A percentile compares a stretch with the other conserved stretches of the same genome.
phyloP scores from a whole-genome alignment of 1,284 basidiomycete species.

The Earliella scabrosa region DNA sequence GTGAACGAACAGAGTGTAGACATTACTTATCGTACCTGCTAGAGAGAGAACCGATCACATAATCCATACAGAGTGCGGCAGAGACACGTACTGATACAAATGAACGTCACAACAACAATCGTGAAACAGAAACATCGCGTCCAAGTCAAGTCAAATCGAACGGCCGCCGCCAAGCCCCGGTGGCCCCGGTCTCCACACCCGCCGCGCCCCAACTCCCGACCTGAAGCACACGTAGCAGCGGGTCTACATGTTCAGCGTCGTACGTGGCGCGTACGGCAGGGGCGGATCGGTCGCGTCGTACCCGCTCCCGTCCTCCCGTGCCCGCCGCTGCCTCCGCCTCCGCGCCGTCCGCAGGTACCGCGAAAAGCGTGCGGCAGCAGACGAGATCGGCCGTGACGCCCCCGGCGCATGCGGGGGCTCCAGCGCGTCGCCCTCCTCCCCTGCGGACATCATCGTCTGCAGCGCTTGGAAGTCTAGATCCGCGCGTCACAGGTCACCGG shows the following conservation, averaged over 20 bases:
- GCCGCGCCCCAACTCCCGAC: too few species aligned
- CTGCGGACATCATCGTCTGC: conserved; percentile 48
- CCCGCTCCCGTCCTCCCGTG: conserved; percentile 27
- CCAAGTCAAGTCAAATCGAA: too few species aligned
- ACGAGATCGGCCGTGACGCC: conserved; percentile 32
- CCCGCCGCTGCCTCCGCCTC: conserved; percentile 31
- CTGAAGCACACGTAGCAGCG: too few species aligned
- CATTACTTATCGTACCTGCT: not conserved
- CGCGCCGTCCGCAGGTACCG: conserved; percentile 71
- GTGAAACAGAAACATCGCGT: too few species aligned
- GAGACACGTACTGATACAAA: too few species aligned
- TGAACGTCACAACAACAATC: too few species aligned
- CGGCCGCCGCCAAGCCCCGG: too few species aligned
- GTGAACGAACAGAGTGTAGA: not conserved
- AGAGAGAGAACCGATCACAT: not conserved
- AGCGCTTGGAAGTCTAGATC: conserved; percentile 51
- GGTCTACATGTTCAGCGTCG: conserved; percentile 7
- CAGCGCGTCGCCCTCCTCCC: conserved; percentile 32
- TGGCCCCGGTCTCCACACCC: too few species aligned
- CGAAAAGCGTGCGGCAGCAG: conserved; percentile 56
- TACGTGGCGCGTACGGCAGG: conserved; percentile 24
- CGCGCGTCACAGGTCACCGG: conserved; percentile 10
- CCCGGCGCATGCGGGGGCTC: conserved; percentile 31
- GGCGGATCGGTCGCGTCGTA: conserved; percentile 37
- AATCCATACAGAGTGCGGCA: not conserved